These are phyloP conservation scores for Thelonectria olida DNA, from an alignment of 2,329 filamentous ascomycete species.

Conservation along the genomic window DNA sequence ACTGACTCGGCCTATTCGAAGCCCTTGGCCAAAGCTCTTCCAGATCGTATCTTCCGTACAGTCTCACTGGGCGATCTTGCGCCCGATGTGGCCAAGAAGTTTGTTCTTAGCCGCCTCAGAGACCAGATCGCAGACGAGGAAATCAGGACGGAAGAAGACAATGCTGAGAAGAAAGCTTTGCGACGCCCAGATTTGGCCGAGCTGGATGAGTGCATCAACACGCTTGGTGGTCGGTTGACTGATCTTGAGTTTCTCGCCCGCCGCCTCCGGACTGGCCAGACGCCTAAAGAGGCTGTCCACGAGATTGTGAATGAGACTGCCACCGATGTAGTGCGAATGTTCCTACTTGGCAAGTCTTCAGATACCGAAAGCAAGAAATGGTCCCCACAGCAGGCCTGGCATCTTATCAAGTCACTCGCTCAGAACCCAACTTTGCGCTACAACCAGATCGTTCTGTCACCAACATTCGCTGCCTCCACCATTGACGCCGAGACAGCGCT, in stretches of 20 bases:
- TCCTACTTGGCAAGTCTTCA: slow-evolving; percentile 72
- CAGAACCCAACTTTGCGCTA: slow-evolving; percentile 76
- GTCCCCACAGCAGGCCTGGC: slow-evolving; percentile 90
- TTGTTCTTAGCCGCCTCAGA: slow-evolving; percentile 84
- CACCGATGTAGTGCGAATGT: slow-evolving; percentile 93
- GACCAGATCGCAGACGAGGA: slow-evolving; percentile 46
- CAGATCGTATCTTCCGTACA: slow-evolving; percentile 89
- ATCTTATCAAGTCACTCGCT: slow-evolving; percentile 82
- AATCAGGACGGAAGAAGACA: slow-evolving; percentile 38
- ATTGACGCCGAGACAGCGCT: slow-evolving; percentile 77
- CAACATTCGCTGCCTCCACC: slow-evolving; percentile 70
- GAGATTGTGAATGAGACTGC: slow-evolving; percentile 92
- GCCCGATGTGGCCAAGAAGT: slow-evolving; percentile 86
- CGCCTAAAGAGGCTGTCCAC: slow-evolving; percentile 79
- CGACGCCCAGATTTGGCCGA: slow-evolving; percentile 65
- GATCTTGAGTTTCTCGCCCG: slow-evolving; percentile 95
- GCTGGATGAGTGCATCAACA: slow-evolving; percentile 82
- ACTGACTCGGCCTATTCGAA: slow-evolving; percentile 91
- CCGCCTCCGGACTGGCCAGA: slow-evolving; percentile 86
- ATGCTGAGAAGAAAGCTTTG: slow-evolving; percentile 33
- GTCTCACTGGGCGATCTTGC: slow-evolving; percentile 88
- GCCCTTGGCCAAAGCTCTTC: slow-evolving; percentile 84
- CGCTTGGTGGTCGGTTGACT: slow-evolving; percentile 89
- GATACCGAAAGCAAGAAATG: slow-evolving; percentile 67
- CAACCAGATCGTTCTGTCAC: slow-evolving; percentile 83